phyloP scores from a whole-genome alignment of 176 grass and related monocot species.

The Aegilops tauschii region DNA sequence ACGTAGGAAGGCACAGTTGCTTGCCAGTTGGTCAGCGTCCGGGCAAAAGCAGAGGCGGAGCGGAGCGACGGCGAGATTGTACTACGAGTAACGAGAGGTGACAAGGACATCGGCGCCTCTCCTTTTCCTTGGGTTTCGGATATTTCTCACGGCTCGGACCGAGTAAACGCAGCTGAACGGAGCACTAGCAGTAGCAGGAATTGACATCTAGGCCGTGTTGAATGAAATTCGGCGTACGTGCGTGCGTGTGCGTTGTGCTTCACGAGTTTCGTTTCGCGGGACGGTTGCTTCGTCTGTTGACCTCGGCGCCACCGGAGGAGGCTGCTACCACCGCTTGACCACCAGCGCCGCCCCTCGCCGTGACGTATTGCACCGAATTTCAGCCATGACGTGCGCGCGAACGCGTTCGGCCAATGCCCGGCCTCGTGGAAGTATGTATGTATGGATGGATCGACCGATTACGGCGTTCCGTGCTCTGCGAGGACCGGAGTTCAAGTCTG shows the following conservation, averaged over 20 bases:
- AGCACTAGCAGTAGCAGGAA: no score
- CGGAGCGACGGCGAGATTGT: no score
- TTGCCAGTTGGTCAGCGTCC: not conserved
- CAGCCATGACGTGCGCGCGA: not conserved
- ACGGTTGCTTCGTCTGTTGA: not conserved
- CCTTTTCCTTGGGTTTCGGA: not conserved
- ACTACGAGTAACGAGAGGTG: not conserved
- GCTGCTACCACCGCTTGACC: not conserved
- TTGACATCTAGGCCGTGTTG: conserved; percentile 13
- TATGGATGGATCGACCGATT: no score
- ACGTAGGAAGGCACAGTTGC: not conserved
- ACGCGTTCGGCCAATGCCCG: no score
- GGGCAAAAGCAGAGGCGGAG: not conserved
- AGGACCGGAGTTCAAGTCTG: no score
- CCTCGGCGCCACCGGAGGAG: not conserved
- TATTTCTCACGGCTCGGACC: not conserved
- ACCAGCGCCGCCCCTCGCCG: not conserved
- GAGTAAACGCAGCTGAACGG: conserved; percentile 12
- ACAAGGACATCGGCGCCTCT: not conserved
- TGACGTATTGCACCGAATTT: not conserved
- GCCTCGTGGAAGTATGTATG: no score
- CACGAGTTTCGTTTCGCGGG: not conserved
- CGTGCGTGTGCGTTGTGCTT: not conserved
- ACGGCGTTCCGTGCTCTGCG: no score
- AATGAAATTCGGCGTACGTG: not conserved